Evolutionary conservation across 2,329 filamentous ascomycete species (phyloP).

Genomic region (Grosmannia clavigera): DNA sequence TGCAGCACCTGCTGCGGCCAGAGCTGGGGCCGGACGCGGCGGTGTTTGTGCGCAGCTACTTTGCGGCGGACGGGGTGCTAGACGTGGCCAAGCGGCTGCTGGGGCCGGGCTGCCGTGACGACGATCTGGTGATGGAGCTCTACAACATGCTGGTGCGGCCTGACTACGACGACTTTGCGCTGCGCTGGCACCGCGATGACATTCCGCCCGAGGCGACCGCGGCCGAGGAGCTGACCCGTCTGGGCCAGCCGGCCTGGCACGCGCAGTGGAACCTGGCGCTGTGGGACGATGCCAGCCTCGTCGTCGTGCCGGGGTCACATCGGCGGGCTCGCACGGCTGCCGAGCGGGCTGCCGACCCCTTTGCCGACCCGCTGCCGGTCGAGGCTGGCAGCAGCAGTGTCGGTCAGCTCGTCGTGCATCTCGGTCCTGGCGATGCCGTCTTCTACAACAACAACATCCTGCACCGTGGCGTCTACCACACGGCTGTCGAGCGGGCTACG

Average conservation of each 20-base stretch:
- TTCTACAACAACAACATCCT: constrained; percentile 91
- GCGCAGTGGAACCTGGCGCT: constrained; percentile 83
- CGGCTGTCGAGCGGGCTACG: constrained; percentile 49
- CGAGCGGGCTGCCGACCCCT: constrained; percentile 57
- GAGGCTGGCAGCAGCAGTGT: constrained; percentile 28
- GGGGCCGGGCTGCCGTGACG: constrained; percentile 31
- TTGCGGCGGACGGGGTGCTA: constrained; percentile 50
- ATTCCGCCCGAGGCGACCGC: constrained; percentile 52
- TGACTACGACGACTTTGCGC: constrained; percentile 49
- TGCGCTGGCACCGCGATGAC: constrained; percentile 81
- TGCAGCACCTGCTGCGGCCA: constrained; percentile 75
- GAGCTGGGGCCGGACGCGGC: constrained; percentile 44
- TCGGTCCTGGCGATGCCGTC: constrained; percentile 64
- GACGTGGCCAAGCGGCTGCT: constrained; percentile 53
- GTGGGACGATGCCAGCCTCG: constrained; percentile 58
- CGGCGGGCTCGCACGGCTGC: constrained; percentile 52
- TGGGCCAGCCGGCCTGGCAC: constrained; percentile 53
- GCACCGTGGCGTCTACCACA: constrained; percentile 56
- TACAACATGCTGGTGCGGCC: constrained; percentile 78
- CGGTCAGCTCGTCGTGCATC: constrained; percentile 47
- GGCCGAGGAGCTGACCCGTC: constrained; percentile 52
- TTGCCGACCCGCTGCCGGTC: constrained; percentile 46
- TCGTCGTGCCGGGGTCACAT: constrained; percentile 72
- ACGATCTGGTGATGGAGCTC: constrained; percentile 70
- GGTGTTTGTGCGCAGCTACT: constrained; percentile 59